Evolutionary conservation across 164 flowering plant species (phyloP), one percentile per base, ranked within the genome.

Genomic region (Magnolia changhungtana): DNA sequence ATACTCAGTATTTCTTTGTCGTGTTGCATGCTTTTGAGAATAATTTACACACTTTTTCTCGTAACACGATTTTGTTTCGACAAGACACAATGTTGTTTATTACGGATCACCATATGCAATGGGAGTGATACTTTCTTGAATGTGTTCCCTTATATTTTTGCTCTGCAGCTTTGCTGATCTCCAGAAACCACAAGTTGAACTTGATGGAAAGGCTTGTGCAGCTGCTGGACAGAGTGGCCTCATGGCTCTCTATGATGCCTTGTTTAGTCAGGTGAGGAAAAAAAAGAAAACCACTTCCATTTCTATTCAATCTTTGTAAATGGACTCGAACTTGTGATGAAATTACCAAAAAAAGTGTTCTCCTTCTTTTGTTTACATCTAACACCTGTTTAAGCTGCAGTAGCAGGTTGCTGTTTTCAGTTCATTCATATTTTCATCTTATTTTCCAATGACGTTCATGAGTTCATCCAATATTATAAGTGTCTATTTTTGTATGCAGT

Each of bases 181-280:
- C 72, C 98, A 96, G 75, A 94, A 90, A 27, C 99, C 99, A 55
- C 99, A 96, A 84, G 80, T 72, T 80, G 98, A 94, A 73, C 90
- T 96, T 79, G 98, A 96, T 88, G 98, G 98, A 70, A 94, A 94
- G 84, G 98, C 98, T 16, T 96, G 98, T 84, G 99, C 99, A 7
- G 93, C 98, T 84, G 99, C 94, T 82, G 99, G 99, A 18, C 99
- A 94, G 76, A 94, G 84, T 81, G 90, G 94, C 74, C 93, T 94
- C 50, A 94, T 94, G 98, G 97, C 98, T 79, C 84, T 94, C 0
- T 96, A 96, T 85, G 99, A 96, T 82, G 80, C 91, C 52, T 75
- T 96, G 81, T 94, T 96, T 79, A 89, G 86, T 83, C 97, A 96
- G 98, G 99, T 93, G 37, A 72, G 61, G 27, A 27, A 67, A 2